Base-by-base conservation (phyloP, 345 rosid species). In the Euphorbia pulcherrima region DNA sequence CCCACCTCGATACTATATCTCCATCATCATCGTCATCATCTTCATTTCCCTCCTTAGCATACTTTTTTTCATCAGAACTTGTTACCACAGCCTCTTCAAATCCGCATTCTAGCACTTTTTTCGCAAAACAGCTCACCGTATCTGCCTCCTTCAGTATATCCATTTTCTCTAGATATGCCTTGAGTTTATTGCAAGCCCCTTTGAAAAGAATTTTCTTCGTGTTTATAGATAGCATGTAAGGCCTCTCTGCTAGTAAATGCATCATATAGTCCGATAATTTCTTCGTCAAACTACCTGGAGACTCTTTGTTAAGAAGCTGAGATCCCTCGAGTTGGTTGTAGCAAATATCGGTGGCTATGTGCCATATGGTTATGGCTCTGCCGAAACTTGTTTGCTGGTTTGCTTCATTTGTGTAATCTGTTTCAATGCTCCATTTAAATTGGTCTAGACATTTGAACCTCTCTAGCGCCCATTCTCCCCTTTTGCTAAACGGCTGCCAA, bases 321-420 rank as follows among this genome's bases (percentile, higher is more conserved):
- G 7, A 0, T 65, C 9, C 23, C 0, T 1, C 51, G 1, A 11
- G 39, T 37, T 20, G 62, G 3, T 29, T 0, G 53, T 30, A 17
- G 54, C 75, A 74, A 2, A 74, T 18, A n/a, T 52, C 7, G 16
- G 78, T 73, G 2, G 75, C 78, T 9, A 78, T 74, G 60, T 78
- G 69, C 79, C 78, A 75, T 40, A 71, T 30, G 24, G 68, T 62
- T 23, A 78, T 41, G 56, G 59, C 76, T 61, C 18, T 67, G 51
- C 53, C 72, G 67, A 21, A 78, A 68, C 30, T 72, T 6, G 53
- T 62, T 62, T 62, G 67, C 67, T 41, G 53, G 30, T 62, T 62
- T 62, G 67, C 67, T 44, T 62, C 53, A 16, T 46, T 62, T 14
- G 53, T 44, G n/a, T 62, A 44, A 62, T 62, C 61, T 24, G 57